These are phyloP conservation scores for Solanum sitiens DNA, from an alignment of 257 asterid species.

Conservation along the genomic window DNA sequence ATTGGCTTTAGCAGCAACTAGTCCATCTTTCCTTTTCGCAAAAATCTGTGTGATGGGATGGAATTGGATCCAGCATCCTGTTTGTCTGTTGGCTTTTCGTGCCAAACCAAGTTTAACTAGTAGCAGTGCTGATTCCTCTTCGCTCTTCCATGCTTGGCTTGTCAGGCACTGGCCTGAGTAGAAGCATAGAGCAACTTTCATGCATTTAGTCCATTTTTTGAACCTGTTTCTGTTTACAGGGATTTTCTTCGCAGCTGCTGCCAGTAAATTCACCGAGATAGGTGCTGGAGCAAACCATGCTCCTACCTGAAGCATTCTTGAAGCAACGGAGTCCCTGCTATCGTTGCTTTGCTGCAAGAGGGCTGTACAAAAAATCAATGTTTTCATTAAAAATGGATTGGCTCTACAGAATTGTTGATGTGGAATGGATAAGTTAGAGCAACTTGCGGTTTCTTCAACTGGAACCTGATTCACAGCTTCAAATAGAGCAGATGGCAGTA, in stretches of 20 bases:
- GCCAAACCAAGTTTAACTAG: slow-evolving; percentile 64
- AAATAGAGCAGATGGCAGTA: slow-evolving; percentile 53
- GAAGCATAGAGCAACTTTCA: slow-evolving; percentile 32
- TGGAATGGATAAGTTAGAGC: slow-evolving; percentile 20
- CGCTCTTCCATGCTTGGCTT: slow-evolving; percentile 53
- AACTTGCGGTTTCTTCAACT: slow-evolving; percentile 23
- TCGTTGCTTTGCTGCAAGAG: slow-evolving; percentile 36
- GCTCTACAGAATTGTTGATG: slow-evolving; percentile 49
- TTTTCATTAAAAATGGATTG: slow-evolving; percentile 50
- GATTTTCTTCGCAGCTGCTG: slow-evolving; percentile 52
- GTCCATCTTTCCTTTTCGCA: slow-evolving; percentile 34
- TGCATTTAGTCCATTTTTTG: slow-evolving; percentile 41
- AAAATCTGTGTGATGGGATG: slow-evolving; percentile 63
- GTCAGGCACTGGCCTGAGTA: slow-evolving; percentile 32
- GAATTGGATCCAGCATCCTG: slow-evolving; percentile 70
- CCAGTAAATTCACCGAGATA: slow-evolving; percentile 39
- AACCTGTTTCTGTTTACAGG: slow-evolving; percentile 34
- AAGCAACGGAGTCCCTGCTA: slow-evolving; percentile 26
- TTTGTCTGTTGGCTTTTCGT: slow-evolving; percentile 39
- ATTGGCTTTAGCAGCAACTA: slow-evolving; percentile 39
- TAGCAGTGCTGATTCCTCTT: slow-evolving; percentile 63
- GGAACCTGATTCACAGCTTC: slow-evolving; percentile 51
- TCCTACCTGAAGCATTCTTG: slow-evolving; percentile 68
- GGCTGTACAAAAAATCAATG: slow-evolving; percentile 31
- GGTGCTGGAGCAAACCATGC: slow-evolving; percentile 85